Conservation (phyloP, 345 rosid genomes). For the Acer campestre region DNA sequence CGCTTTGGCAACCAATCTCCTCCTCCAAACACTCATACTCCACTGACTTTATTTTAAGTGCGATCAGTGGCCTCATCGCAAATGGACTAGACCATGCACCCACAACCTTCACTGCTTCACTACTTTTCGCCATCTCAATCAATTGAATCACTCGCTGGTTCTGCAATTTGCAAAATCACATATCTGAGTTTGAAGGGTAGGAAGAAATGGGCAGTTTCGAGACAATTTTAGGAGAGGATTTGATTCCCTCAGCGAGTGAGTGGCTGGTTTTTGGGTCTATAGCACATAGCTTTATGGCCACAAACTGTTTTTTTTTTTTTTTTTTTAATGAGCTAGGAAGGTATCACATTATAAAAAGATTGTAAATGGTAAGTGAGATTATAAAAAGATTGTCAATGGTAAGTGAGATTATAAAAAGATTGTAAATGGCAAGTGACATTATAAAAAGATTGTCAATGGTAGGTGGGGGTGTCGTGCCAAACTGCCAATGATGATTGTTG, state of each 20-base stretch:
- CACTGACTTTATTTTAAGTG: slow-evolving; percentile 66
- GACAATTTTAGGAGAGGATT: neutral
- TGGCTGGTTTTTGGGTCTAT: too few relatives aligned
- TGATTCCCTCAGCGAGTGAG: neutral
- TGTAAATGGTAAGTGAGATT: neutral
- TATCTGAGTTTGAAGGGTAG: neutral
- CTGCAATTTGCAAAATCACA: too few relatives aligned
- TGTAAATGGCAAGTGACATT: too few relatives aligned
- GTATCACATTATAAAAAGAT: neutral
- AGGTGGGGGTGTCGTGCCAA: neutral
- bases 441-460: neutral
- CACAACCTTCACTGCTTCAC: slow-evolving; percentile 51
- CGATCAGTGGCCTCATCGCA: slow-evolving; percentile 67
- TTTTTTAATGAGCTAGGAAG: neutral
- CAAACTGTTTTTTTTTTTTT: too few relatives aligned
- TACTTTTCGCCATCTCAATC: slow-evolving; percentile 29
- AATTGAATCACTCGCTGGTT: too few relatives aligned
- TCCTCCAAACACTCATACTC: slow-evolving; percentile 61
- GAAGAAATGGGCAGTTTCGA: neutral
- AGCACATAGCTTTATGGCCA: too few relatives aligned
- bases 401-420: too few relatives aligned
- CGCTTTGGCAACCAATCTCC: slow-evolving; percentile 54
- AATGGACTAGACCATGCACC: slow-evolving; percentile 89
- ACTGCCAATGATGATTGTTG: too few relatives aligned
- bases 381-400: too few relatives aligned